phyloP scores from a whole-genome alignment of 1,139 yeast species.

The Sugiyamaella neomexicana region DNA sequence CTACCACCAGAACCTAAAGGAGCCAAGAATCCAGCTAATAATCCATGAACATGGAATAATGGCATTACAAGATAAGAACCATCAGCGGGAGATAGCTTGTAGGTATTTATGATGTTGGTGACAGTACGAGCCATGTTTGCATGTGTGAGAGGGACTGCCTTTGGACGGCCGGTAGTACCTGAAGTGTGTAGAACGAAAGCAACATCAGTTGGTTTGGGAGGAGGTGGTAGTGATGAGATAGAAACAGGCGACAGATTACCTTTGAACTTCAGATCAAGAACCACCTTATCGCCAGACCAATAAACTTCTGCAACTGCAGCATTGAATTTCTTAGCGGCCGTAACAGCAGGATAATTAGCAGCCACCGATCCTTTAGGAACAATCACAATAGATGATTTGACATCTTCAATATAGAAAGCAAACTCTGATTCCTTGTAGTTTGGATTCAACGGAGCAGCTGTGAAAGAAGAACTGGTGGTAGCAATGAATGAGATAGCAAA shows the following conservation, averaged over 20 bases:
- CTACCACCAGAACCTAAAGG: constrained; percentile 62
- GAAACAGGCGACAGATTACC: constrained; percentile 26
- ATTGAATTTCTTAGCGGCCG: constrained; percentile 50
- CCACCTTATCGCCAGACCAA: constrained; percentile 42
- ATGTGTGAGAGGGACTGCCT: constrained; percentile 68
- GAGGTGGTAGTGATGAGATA: constrained; percentile 41
- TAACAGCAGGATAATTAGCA: constrained; percentile 47
- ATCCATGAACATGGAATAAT: constrained; percentile 69
- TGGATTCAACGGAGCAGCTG: constrained; percentile 68
- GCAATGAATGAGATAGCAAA: constrained; percentile 56
- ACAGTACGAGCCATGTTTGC: constrained; percentile 59
- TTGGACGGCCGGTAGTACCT: constrained; percentile 72
- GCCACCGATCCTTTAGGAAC: constrained; percentile 52
- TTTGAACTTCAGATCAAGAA: constrained; percentile 30
- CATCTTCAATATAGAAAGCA: constrained; percentile 60
- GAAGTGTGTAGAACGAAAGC: constrained; percentile 68
- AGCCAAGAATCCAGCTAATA: constrained; percentile 60
- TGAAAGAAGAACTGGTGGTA: constrained; percentile 52
- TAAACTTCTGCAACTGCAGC: constrained; percentile 53
- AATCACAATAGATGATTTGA: constrained; percentile 54
- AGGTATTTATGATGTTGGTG: constrained; percentile 56
- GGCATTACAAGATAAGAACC: constrained; percentile 68
- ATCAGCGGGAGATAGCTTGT: constrained; percentile 50
- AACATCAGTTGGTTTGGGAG: constrained; percentile 47
- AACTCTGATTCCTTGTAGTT: constrained; percentile 59